These are phyloP conservation scores for Aspergillus sojae DNA, from an alignment of 2,329 filamentous ascomycete species.

Conservation along the genomic window DNA sequence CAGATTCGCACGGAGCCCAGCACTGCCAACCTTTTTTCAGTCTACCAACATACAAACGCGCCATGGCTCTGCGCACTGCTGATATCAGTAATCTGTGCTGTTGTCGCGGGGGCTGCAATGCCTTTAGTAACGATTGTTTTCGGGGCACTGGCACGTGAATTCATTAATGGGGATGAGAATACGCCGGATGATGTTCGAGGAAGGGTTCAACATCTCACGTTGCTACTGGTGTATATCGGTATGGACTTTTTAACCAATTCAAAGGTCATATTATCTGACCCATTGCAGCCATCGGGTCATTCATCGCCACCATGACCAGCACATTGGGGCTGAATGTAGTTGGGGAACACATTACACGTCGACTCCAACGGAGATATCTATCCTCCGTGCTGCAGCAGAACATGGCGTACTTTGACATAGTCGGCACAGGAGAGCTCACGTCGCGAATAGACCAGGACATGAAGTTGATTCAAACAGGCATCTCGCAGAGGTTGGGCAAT, in stretches of 20 bases:
- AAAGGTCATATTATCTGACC: fast-evolving
- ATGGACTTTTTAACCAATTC: fast-evolving
- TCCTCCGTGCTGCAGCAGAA: not conserved
- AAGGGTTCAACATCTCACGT: not conserved
- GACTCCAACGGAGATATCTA: not conserved
- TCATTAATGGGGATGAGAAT: not conserved
- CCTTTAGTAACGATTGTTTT: not conserved
- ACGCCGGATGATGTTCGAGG: not conserved
- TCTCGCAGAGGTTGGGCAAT: not conserved
- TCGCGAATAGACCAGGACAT: not conserved
- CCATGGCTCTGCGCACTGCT: not conserved
- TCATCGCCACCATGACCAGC: not conserved
- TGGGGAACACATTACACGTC: not conserved
- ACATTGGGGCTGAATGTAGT: not conserved
- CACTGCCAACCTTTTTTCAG: not conserved
- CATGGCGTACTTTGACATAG: not conserved
- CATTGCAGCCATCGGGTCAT: not conserved
- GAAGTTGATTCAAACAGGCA: not conserved
- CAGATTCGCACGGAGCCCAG: not conserved
- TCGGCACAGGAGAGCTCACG: not conserved
- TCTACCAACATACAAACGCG: not conserved
- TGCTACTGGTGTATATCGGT: not conserved
- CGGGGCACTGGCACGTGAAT: not conserved
- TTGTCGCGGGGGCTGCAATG: not conserved
- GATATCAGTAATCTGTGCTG: not conserved